Base-by-base conservation (phyloP, 306 rosid genomes). In the Dryas alaskensis region DNA sequence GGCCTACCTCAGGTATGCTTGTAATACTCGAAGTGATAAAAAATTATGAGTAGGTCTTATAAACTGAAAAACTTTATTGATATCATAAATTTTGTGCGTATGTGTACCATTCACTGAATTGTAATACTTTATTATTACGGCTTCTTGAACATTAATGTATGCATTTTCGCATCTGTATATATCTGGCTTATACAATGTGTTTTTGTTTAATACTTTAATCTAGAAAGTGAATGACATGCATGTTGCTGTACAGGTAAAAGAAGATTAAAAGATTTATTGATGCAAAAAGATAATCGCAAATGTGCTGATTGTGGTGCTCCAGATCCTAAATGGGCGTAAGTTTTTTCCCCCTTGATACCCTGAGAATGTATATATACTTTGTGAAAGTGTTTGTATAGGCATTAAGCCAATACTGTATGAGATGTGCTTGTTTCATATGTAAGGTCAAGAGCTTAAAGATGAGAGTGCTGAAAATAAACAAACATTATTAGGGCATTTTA, bases 321-420 rank as follows among this genome's bases (percentile, higher is more conserved):
- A 14, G 97, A 92, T 83, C 99, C 99, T 69, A 92, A 90, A 87
- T 95, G 99, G 99, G 99, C 99, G 99, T 95, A 87, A 83, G 99
- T 87, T 46, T 31, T 60, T 7, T 69, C 49, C 16, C 57, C 22
- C 19, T 72, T 50, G 44, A 73, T 69, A 52, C 55, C 6, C 25
- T 40, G 65, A 55, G 58, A 17, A 37, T 65, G 31, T 8, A 44
- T 73, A 60, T 8, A 40, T 46, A 63, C 57, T 19, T 6, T 79
- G 19, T 66, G 47, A 45, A 48, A 47, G 60, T 66, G 59, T 76
- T 51, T 73, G 52, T 55, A 55, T 40, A 31, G 5, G 60, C 16
- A 22, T 46, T 10, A 25, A 19, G 27, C 42, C 63, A 4, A 4
- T 5, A 42, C 16, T 74, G 39, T 63, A 70, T 67, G 42, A 17